Evolutionary conservation across 257 asterid species (phyloP).

Genomic region (Nicotiana paniculata): DNA sequence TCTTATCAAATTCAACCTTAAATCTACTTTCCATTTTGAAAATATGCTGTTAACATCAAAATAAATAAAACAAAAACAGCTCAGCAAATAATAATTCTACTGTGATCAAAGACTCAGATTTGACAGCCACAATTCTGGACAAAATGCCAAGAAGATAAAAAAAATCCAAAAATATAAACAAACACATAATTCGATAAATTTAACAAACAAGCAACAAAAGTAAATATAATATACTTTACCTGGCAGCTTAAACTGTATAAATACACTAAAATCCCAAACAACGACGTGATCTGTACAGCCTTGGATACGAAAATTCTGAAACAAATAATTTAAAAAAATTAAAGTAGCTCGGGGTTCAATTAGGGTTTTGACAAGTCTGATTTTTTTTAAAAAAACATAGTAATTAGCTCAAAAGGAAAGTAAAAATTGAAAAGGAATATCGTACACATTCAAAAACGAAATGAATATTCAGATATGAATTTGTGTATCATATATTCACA

Average conservation of each 20-base stretch:
- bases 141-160: neutral
- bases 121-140: slow-evolving; percentile 19
- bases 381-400: neutral
- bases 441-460: slow-evolving; percentile 7
- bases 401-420: neutral
- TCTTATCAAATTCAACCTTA: slow-evolving; percentile 3
- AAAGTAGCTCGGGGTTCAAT: slow-evolving; percentile 46
- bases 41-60: neutral
- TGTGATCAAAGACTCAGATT: slow-evolving; percentile 8
- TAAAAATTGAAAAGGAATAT: neutral
- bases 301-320: slow-evolving; percentile 35
- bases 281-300: slow-evolving; percentile 48
- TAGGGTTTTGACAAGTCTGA: slow-evolving; percentile 49
- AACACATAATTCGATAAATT: slow-evolving; percentile 10
- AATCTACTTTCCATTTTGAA: neutral
- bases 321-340: slow-evolving; percentile 27
- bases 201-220: neutral
- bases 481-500: neutral
- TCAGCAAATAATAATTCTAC: neutral
- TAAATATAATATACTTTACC: slow-evolving; percentile 15
- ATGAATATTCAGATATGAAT: slow-evolving; percentile 19
- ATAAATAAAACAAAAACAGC: neutral
- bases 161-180: neutral
- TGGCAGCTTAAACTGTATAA: slow-evolving; percentile 24
- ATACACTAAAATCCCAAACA: slow-evolving; percentile 27